Evolutionary conservation across 192 early-diverging fungal species (phyloP), one percentile per base, ranked within the genome.

Genomic region (Jimgerdemannia lactiflua): DNA sequence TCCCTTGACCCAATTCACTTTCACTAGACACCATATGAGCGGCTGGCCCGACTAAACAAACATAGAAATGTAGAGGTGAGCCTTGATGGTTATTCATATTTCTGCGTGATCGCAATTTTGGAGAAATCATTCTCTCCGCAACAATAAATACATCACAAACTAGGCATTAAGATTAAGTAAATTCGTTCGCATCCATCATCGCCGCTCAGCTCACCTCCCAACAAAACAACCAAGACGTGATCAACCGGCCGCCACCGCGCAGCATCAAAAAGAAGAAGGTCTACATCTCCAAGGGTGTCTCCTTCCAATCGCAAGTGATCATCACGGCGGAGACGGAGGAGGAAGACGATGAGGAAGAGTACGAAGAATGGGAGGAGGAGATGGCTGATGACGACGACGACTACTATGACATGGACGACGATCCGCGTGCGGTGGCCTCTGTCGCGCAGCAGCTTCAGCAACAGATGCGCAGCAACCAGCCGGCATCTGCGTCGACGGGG

Each of bases 1-100:
- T 64, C 63, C 17, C 41, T 64, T 70, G 49, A 59, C 49, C 6
- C 49, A 14, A 59, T 14, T 59, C 8, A 59, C 39, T 69, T 54
- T 69, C 20, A 64, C 39, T 80, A 91, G 88, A 95, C 93, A 3
- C 94, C 94, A 0, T 91, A 85, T 78, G 94, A 95, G 78, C 85
- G 92, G 20, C 74, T 95, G 43, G 94, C 93, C 9, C 86, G 94
- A 44, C 78, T 95, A 20, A 94, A 95, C 78, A 91, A 91, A 69
- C 86, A 88, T 71, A 78, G 87, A 29, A 95, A 95, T 77, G 88
- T 93, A 4, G 86, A 90, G 72, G 79, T 89, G 69, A 71, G 85
- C 39, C 49, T 10, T 59, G 49, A 59, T 14, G 14, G 14, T 59
- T 18, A 42, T 18, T 65, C 18, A 68, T 66, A 39, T 42, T 49